Base-by-base conservation (phyloP, 208 protist species). In the Trypanosoma scelopori region DNA sequence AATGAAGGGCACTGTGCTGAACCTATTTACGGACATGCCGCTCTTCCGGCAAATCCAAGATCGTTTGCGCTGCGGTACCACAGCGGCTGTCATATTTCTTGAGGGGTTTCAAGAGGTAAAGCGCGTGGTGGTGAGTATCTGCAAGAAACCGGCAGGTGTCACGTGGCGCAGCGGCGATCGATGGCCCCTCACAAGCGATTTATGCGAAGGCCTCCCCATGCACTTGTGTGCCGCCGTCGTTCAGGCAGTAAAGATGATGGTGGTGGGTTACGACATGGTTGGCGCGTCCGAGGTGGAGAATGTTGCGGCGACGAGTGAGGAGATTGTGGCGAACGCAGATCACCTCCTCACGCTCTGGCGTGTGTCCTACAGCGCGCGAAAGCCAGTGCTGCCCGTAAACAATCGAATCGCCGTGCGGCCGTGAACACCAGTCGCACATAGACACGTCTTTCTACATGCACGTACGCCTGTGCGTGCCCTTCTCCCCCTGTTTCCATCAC, bases 261-360 rank as follows among this genome's bases (percentile, higher is more conserved):
- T 89, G 35, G 77, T 97, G 9, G 71, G 85, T 5, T 95, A 85
- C 65, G 92, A 97, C 46, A 71, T 97, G 50, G 63, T 97, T 25
- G 49, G 48, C 20, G 35, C 67, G 15, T 74, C 89, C 27, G 88
- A 91, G 35, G 47, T 62, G 28, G 59, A 78, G 28, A 52, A 57
- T n/a, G 74, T 90, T 22, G 41, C 75, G 27, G 45, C 58, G 25
- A 91, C 87, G 39, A 73, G 72, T 27, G 79, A 81, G 51, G 92
- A 97, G 60, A 59, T 93, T 47, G 71, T 97, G n/a, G 69, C 53
- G 16, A 97, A 97, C 65, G 87, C 85, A 42, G 89, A 97, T 55
- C 93, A 85, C 76, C 61, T 97, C 3, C 85, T 92, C 57, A 46
- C 89, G 41, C 83, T 93, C 32, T 86, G 85, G 28, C 74, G 82